phyloP scores from a whole-genome alignment of 768 basidiomycete species.

The Peribolospora baueri region DNA sequence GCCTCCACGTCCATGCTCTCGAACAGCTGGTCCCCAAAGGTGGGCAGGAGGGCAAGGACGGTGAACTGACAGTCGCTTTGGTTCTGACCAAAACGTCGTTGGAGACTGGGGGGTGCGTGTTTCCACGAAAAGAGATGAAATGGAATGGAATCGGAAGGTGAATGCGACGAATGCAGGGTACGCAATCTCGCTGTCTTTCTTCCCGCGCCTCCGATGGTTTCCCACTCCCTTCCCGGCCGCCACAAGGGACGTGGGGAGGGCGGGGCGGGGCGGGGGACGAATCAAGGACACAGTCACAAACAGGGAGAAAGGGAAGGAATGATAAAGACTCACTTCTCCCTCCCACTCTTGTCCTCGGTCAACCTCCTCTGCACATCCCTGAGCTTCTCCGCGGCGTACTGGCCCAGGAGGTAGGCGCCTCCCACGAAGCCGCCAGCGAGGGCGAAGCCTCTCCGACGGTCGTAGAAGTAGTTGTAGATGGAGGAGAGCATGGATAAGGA shows the following conservation, averaged over 20 bases:
- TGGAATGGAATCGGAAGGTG: not conserved
- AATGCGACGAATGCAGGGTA: too few relatives aligned
- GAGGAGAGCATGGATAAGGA: not conserved
- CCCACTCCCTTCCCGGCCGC: too few relatives aligned
- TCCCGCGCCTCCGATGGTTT: too few relatives aligned
- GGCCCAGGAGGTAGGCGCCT: conserved; percentile 36
- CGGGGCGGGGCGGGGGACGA: too few relatives aligned
- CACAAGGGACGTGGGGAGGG: too few relatives aligned
- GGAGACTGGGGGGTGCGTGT: conserved; percentile 26
- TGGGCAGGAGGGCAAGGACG: conserved; percentile 38
- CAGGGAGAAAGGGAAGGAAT: not conserved
- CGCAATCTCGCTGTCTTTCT: too few relatives aligned
- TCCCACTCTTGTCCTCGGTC: conserved; percentile 35
- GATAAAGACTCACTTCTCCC: conserved; percentile 35
- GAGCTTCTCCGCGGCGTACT: conserved; percentile 37
- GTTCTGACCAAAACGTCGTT: conserved; percentile 46
- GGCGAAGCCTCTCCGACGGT: conserved; percentile 27
- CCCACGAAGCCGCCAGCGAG: conserved; percentile 33
- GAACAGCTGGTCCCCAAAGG: conserved; percentile 39
- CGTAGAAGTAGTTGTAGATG: conserved; percentile 28
- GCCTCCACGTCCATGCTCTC: conserved; percentile 52
- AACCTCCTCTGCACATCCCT: conserved; percentile 42
- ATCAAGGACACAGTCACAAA: not conserved
- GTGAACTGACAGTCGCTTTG: conserved; percentile 57
- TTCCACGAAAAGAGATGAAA: not conserved